Evolutionary conservation across 2,329 filamentous ascomycete genomes (phyloP).

Genomic region (Colletotrichum horii): DNA sequence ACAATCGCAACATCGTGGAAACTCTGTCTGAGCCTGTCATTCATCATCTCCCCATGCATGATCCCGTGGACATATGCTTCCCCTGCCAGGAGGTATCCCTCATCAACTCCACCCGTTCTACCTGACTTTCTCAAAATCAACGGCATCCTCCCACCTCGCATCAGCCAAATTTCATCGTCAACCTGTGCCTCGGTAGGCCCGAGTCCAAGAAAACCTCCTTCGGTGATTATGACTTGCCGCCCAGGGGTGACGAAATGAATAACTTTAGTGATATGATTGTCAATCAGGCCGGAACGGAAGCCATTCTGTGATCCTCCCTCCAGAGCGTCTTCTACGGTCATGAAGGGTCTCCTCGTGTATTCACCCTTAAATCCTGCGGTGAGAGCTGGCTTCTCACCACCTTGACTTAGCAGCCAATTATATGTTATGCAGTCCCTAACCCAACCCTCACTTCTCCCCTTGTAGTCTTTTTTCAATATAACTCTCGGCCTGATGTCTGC

Average conservation of each 20-base stretch:
- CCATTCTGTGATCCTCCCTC: not conserved
- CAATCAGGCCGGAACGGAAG: not conserved
- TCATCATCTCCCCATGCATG: constrained; percentile 1
- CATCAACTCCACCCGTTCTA: not conserved
- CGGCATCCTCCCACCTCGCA: not conserved
- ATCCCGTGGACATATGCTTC: constrained; percentile 2
- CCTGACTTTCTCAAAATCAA: not conserved
- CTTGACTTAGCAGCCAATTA: not conserved
- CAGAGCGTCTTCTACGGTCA: not conserved
- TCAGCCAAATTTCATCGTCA: constrained; percentile 4
- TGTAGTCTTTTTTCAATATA: not conserved
- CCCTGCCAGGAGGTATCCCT: not conserved
- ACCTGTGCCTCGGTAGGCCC: not conserved
- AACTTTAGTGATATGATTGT: not conserved
- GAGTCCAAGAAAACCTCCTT: not conserved
- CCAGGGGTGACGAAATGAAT: not conserved
- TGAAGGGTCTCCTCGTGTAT: not conserved
- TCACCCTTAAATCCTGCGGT: accelerated
- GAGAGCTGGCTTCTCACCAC: not conserved
- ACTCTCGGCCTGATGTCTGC: not conserved
- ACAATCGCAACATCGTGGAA: not conserved
- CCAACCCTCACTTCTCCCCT: not conserved
- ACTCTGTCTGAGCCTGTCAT: not conserved
- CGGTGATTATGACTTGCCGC: not conserved
- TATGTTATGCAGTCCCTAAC: not conserved